Evolutionary conservation across 192 early-diverging fungal genomes (phyloP).

Genomic region (Gonapodya prolifera): DNA sequence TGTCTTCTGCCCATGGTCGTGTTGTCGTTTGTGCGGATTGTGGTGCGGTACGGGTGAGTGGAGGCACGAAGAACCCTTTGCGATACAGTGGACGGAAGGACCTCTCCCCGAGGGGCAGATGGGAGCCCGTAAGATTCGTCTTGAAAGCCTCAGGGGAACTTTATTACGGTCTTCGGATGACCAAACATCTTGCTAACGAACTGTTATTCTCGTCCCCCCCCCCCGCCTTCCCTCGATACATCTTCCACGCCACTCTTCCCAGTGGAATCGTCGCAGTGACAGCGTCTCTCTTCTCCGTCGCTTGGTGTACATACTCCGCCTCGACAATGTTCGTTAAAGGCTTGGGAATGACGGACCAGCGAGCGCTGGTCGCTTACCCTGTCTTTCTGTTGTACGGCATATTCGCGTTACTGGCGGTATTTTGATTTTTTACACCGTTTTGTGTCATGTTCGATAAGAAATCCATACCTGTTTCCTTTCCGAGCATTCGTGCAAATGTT

Average conservation of each 20-base stretch:
- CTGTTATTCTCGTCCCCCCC: too few species aligned
- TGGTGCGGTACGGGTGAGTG: conserved; percentile 25
- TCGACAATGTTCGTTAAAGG: conserved; percentile 91
- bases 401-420: conserved; percentile 86
- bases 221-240: background rate
- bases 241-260: background rate
- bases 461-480: too few species aligned
- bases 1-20: conserved; percentile 91
- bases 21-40: conserved; percentile 60
- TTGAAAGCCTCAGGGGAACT: too few species aligned
- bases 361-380: conserved; percentile 89
- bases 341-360: conserved; percentile 81
- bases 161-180: too few species aligned
- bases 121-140: too few species aligned
- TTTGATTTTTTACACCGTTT: too few species aligned
- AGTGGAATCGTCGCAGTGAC: conserved; percentile 47
- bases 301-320: conserved; percentile 92
- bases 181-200: too few species aligned
- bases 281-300: conserved; percentile 53
- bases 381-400: conserved; percentile 82
- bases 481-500: too few species aligned
- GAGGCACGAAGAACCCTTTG: background rate
- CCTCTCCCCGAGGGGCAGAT: too few species aligned
- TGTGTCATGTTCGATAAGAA: too few species aligned
- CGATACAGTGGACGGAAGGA: too few species aligned